These are phyloP conservation scores for Trichomonas tenax DNA, from an alignment of 208 protist species.

Conservation along the genomic window DNA sequence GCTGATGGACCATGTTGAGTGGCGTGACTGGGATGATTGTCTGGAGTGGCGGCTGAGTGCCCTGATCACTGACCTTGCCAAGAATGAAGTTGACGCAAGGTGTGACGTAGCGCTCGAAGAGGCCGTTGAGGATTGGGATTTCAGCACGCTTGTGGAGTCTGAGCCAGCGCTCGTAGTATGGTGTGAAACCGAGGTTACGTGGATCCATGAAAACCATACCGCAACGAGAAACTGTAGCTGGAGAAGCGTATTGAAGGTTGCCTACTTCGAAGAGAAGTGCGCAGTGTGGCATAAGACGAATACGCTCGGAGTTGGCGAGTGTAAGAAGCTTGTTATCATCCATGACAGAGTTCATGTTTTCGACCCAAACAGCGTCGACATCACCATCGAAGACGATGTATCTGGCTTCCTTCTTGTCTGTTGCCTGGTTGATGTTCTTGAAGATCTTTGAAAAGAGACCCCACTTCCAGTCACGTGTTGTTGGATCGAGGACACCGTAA, in stretches of 20 bases:
- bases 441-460: slow-evolving; percentile 76
- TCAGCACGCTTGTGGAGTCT: neutral
- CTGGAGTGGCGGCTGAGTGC: neutral
- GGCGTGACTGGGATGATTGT: slow-evolving; percentile 54
- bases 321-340: slow-evolving; percentile 98
- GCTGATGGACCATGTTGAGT: slow-evolving; percentile 76
- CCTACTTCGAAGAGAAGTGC: slow-evolving; percentile 90
- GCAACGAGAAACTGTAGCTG: slow-evolving; percentile 90
- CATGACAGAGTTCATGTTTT: slow-evolving; percentile 99
- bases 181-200: slow-evolving; percentile 69
- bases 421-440: neutral
- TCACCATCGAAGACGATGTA: slow-evolving; percentile 97
- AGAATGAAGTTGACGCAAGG: slow-evolving; percentile 12
- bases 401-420: slow-evolving; percentile 42
- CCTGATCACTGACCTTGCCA: neutral
- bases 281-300: slow-evolving; percentile 70
- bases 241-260: slow-evolving; percentile 92
- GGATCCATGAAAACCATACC: slow-evolving; percentile 97
- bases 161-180: slow-evolving; percentile 28
- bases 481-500: slow-evolving; percentile 91
- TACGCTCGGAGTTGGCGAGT: slow-evolving; percentile 91
- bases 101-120: neutral
- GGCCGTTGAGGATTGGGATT: neutral
- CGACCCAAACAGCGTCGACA: slow-evolving; percentile 95
- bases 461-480: slow-evolving; percentile 93